Conservation (phyloP, 2,329 filamentous ascomycete genomes). For the Pyrenophora tritici-repentis region DNA sequence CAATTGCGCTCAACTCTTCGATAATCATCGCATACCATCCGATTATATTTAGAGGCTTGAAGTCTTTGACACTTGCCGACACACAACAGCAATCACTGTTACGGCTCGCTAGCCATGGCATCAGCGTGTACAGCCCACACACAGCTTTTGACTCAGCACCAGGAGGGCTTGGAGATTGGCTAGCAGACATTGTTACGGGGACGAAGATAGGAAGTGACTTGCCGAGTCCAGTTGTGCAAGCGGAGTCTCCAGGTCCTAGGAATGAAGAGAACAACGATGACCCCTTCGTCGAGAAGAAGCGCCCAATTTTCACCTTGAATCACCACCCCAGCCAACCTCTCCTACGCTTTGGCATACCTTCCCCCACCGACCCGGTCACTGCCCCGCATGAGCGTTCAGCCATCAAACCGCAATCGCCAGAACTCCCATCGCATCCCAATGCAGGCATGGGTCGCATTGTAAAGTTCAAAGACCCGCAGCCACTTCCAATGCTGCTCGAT, state of each 20-base stretch:
- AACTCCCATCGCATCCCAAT: conserved; percentile 49
- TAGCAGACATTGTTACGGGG: conserved; percentile 80
- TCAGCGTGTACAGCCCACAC: conserved; percentile 95
- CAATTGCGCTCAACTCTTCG: conserved; percentile 74
- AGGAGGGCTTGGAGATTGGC: conserved; percentile 89
- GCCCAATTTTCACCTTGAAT: conserved; percentile 52
- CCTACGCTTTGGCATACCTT: conserved; percentile 41
- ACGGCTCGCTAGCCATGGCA: conserved; percentile 78
- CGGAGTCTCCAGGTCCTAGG: conserved; percentile 11
- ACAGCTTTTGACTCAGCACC: conserved; percentile 89
- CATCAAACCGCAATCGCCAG: conserved; percentile 55
- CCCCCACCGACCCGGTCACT: conserved; percentile 17
- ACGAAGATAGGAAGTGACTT: conserved; percentile 40
- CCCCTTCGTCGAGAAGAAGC: conserved; percentile 45
- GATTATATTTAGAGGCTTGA: conserved; percentile 93
- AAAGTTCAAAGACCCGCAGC: conserved; percentile 58
- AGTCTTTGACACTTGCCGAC: conserved; percentile 81
- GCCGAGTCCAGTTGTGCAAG: conserved; percentile 8
- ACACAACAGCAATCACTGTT: conserved; percentile 86
- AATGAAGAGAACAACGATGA: conserved; percentile 35
- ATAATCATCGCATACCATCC: conserved; percentile 93
- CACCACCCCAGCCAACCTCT: conserved; percentile 55
- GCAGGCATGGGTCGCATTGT: conserved; percentile 68
- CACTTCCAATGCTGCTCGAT: conserved; percentile 63
- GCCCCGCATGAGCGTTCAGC: conserved; percentile 57